Conservation (phyloP, 495 filamentous ascomycete species). For the Lepraria neglecta region DNA sequence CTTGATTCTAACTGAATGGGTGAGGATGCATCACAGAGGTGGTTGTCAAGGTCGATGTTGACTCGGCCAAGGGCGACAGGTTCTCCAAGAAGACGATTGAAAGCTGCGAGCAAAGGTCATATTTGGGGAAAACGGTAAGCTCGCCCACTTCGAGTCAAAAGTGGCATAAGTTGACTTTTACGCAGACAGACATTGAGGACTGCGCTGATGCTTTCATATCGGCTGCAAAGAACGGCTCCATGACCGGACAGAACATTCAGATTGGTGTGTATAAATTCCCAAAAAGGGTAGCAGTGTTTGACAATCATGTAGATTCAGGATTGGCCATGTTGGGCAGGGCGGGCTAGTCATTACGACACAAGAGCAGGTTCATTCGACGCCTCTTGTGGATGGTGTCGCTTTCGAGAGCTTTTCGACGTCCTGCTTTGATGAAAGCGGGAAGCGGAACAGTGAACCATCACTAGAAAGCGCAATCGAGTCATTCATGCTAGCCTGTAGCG, state of each 20-base stretch:
- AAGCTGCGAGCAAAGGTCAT: constrained; percentile 34
- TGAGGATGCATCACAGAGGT: constrained; percentile 28
- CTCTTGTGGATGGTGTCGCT: not conserved
- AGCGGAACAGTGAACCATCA: not conserved
- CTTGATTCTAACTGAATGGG: constrained; percentile 67
- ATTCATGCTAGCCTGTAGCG: constrained; percentile 17
- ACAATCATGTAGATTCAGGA: constrained; percentile 13
- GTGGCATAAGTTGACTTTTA: constrained; percentile 5
- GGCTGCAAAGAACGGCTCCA: constrained; percentile 50
- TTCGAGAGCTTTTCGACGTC: not conserved
- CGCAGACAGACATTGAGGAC: constrained; percentile 50
- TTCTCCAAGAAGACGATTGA: constrained; percentile 42
- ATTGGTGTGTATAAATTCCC: constrained; percentile 39
- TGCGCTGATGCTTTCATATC: constrained; percentile 47
- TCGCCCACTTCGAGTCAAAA: not conserved
- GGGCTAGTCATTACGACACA: not conserved
- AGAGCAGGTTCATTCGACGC: not conserved
- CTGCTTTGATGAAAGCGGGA: not conserved
- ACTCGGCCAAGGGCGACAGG: constrained; percentile 37
- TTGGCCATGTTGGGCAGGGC: constrained; percentile 13
- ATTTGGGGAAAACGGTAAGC: constrained; percentile 41
- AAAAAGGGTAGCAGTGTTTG: not conserved
- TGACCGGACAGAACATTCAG: constrained; percentile 51
- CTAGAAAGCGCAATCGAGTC: not conserved
- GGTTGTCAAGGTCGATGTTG: constrained; percentile 3